phyloP scores from a whole-genome alignment of 1,284 basidiomycete genomes.

The Heterobasidion parviporum region DNA sequence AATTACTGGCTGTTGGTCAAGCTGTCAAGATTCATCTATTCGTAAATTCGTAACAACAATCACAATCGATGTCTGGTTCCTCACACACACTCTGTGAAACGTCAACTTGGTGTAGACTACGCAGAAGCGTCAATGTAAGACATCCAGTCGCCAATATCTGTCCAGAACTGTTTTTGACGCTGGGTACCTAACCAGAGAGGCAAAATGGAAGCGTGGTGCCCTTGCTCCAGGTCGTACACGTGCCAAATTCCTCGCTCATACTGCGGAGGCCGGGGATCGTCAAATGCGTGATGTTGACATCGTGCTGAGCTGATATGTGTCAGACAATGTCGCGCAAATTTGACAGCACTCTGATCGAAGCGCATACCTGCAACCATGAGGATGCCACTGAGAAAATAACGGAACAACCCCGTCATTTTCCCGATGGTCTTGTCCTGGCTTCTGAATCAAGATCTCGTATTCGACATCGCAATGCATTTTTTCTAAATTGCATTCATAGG shows the following conservation, averaged over 20 bases:
- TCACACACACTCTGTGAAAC: no score
- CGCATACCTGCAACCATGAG: slow-evolving; percentile 32
- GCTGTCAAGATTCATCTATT: background rate
- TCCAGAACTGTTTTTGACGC: slow-evolving; percentile 32
- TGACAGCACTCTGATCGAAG: slow-evolving; percentile 1
- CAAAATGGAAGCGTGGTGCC: slow-evolving; percentile 33
- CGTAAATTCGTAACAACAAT: background rate
- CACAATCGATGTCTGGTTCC: background rate
- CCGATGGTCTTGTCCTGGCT: slow-evolving; percentile 18
- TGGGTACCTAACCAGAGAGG: slow-evolving; percentile 29
- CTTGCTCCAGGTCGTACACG: slow-evolving; percentile 27
- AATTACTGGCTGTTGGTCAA: background rate
- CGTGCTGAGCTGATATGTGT: slow-evolving; percentile 12
- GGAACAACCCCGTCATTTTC: slow-evolving; percentile 44
- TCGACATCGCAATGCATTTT: background rate
- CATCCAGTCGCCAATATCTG: slow-evolving; percentile 30
- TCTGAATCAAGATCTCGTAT: slow-evolving; percentile 4
- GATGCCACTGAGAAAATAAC: slow-evolving; percentile 47
- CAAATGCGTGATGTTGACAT: slow-evolving; percentile 14
- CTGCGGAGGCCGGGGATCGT: slow-evolving; percentile 6
- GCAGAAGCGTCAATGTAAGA: slow-evolving; percentile 18
- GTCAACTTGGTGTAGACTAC: background rate
- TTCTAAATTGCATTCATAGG: background rate
- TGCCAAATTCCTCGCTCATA: slow-evolving; percentile 34
- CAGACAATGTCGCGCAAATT: background rate